Evolutionary conservation across 1,284 basidiomycete genomes (phyloP), one percentile per base, ranked within the genome.

Genomic region (Trichosporon coremiiforme): DNA sequence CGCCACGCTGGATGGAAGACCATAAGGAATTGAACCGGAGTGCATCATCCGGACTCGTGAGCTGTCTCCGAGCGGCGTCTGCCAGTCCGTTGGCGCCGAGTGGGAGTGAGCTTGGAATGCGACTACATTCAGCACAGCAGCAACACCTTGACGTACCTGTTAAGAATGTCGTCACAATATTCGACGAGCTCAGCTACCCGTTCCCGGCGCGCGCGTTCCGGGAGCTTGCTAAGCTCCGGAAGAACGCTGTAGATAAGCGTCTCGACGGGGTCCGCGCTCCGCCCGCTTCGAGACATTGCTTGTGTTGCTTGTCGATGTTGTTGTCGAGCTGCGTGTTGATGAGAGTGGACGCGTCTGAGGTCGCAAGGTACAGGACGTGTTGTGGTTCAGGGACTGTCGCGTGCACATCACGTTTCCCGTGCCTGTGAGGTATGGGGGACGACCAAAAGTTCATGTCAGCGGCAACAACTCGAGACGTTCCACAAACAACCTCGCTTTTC

Each of bases 141-240:
- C 15, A 55, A 35, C 36, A 10, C 12, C 33, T 25, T 17, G n/a
- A 65, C 75, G 55, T 22, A 80, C 81, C 78, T 79, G 4, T 70
- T 74, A 67, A 83, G 68, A 53, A 83, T 77, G 20, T 78, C 76
- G 60, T 80, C 76, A 67, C 78, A 79, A 53, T 73, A 77, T 67
- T 77, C 76, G 62, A 79, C 72, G 64, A 83, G 71, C 70, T 81
- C 80, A 35, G 73, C 75, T 13, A 83, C 77, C 60, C 71, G 78
- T 53, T 78, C 79, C 63, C 71, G 74, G 33, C 79, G 68, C 47
- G 70, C 74, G 25, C 50, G 72, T 47, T 68, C 67, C 22, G 66
- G 71, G 36, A 66, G 73, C 66, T 68, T 66, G 64, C 41, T 75
- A 12, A 81, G 73, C 0, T 75, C 71, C 0, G 80, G 80, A 12